These are phyloP conservation scores for Clonostachys byssicola DNA, from an alignment of 2,329 filamentous ascomycete species.

Conservation along the genomic window DNA sequence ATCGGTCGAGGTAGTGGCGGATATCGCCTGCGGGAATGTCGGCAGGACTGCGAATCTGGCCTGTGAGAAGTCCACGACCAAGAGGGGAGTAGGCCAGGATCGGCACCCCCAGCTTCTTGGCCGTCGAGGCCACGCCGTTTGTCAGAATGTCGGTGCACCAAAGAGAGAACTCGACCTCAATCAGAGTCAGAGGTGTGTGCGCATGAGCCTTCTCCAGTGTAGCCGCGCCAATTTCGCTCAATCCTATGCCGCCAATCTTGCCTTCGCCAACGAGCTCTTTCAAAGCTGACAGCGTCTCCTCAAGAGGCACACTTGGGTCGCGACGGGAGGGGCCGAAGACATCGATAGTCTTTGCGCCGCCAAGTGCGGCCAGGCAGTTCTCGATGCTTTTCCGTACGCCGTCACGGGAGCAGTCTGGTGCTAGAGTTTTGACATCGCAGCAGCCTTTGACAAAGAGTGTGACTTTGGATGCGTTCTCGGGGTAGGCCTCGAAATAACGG, in stretches of 20 bases:
- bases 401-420: slow-evolving; percentile 43
- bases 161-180: slow-evolving; percentile 46
- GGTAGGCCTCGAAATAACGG: slow-evolving; percentile 55
- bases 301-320: slow-evolving; percentile 45
- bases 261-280: slow-evolving; percentile 39
- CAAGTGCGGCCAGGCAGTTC: slow-evolving; percentile 36
- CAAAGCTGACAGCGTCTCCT: slow-evolving; percentile 34
- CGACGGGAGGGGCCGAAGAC: slow-evolving; percentile 55
- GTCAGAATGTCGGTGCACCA: slow-evolving; percentile 34
- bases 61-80: slow-evolving; percentile 1
- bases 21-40: slow-evolving; percentile 1
- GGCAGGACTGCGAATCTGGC: neutral
- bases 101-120: slow-evolving; percentile 59
- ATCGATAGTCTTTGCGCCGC: slow-evolving; percentile 40
- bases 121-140: slow-evolving; percentile 44
- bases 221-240: slow-evolving; percentile 38
- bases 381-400: slow-evolving; percentile 51
- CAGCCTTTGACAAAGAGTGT: slow-evolving; percentile 59
- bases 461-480: slow-evolving; percentile 55
- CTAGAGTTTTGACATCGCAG: slow-evolving; percentile 20
- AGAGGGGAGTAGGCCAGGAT: slow-evolving; percentile 57
- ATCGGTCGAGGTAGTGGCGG: slow-evolving; percentile 45
- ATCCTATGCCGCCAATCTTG: slow-evolving; percentile 39
- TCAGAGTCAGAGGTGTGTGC: slow-evolving; percentile 31
- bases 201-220: slow-evolving; percentile 38